A percentile compares a stretch with the other conserved stretches of the same genome.
Evolutionary conservation across 345 rosid species (phyloP).

Genomic region (Euclidium syriacum): DNA sequence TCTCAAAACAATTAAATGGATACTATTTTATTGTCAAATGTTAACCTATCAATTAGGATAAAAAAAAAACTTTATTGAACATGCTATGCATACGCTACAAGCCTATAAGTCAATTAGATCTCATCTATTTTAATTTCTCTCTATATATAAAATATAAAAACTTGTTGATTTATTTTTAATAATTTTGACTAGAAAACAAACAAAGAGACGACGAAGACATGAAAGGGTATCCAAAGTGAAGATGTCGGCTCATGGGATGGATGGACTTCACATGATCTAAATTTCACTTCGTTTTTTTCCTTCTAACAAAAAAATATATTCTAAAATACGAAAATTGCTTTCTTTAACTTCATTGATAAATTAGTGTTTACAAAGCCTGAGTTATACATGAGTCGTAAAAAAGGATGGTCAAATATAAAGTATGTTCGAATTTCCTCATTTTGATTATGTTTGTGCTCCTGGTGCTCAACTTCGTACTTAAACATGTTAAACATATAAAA

Average conservation of each 20-base stretch:
- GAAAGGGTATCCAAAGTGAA: conserved; percentile 14
- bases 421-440: no score
- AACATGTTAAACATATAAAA: no score
- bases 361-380: no score
- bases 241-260: conserved; percentile 14
- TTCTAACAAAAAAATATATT: neutral
- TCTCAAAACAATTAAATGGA: no score
- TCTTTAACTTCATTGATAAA: no score
- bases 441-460: no score
- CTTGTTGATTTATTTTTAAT: neutral
- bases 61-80: neutral
- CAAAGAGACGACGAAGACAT: conserved; percentile 16
- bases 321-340: neutral
- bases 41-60: no score
- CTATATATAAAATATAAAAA: neutral
- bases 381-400: no score
- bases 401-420: no score
- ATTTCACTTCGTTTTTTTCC: neutral
- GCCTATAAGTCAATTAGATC: neutral
- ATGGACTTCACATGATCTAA: neutral
- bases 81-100: conserved; percentile 16
- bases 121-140: neutral
- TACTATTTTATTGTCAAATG: no score
- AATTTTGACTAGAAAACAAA: conserved; percentile 7
- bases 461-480: no score